These are phyloP conservation scores for Beauveria scarabaeidicola DNA, from an alignment of 2,329 filamentous ascomycete species.

Conservation along the genomic window DNA sequence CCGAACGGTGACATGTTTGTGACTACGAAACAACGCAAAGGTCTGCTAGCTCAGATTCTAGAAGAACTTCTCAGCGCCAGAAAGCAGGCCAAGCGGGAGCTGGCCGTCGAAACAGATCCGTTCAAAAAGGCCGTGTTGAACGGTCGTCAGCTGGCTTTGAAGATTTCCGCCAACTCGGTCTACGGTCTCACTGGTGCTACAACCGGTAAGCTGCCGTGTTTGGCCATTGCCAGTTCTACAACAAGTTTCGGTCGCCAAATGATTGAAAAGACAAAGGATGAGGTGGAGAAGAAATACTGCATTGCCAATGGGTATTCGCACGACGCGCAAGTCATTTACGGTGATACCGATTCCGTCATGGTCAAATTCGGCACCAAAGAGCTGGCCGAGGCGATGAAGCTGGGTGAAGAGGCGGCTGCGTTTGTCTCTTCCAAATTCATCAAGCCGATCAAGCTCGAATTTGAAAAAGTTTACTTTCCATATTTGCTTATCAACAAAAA, in stretches of 20 bases:
- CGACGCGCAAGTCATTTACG: conserved; percentile 95
- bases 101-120: conserved; percentile 80
- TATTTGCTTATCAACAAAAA: conserved; percentile 99
- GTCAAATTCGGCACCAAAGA: conserved; percentile 94
- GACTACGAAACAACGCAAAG: conserved; percentile 81
- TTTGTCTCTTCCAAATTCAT: conserved; percentile 88
- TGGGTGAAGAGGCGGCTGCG: conserved; percentile 85
- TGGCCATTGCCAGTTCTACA: conserved; percentile 92
- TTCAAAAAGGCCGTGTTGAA: conserved; percentile 98
- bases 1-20: conserved; percentile 92
- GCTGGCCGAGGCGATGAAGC: conserved; percentile 79
- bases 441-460: conserved; percentile 97
- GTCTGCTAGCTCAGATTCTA: conserved; percentile 86
- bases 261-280: conserved; percentile 97
- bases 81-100: conserved; percentile 88
- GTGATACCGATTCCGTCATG: conserved; percentile 99
- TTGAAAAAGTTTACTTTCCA: conserved; percentile 98
- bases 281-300: conserved; percentile 82
- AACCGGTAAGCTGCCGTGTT: conserved; percentile 87
- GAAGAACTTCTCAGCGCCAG: conserved; percentile 86
- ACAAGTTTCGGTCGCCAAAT: conserved; percentile 96
- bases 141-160: conserved; percentile 90
- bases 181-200: conserved; percentile 96
- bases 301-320: conserved; percentile 92
- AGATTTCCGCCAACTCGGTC: conserved; percentile 94